Evolutionary conservation across 176 grass and related monocot species (phyloP), one percentile per base, ranked within the genome.

Genomic region (Oryza meridionalis): DNA sequence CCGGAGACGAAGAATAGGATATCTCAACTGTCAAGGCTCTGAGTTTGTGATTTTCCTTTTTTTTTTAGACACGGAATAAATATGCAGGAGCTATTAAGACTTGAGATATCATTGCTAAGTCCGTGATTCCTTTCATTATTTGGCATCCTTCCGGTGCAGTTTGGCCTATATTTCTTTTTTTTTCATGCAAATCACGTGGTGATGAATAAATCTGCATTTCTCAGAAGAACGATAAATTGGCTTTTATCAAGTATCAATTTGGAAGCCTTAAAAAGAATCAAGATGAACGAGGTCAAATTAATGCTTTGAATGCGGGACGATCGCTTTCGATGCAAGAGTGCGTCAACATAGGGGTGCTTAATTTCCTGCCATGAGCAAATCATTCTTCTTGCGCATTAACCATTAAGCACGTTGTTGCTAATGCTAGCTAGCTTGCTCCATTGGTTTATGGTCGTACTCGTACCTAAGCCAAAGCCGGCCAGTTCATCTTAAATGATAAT

Each of bases 371-470:
- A 58, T 9, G 53, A n/a, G 17, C 6, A 58, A 58, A 58, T 21
- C 53, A 58, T 58, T 21, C 27, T 72, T 72, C 71, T 69, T 61
- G 46, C 22, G 19, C 31, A 17, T 73, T n/a, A n/a, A n/a, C n/a
- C n/a, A n/a, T n/a, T 63, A 66, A 77, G 67, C 74, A 88, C 74
- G 67, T 65, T 70, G 51, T 58, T 21, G 51, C 51, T 58, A 58
- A 44, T 21, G 51, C 51, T 58, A 58, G 43, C 35, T 62, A 58
- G 43, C 35, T 62, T 29, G 50, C 61, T 6, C 46, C 24, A 27
- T 16, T 72, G 17, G n/a, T 21, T 50, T 63, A 61, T 71, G 65
- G 38, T 51, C 65, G 43, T 32, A 70, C 3, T 51, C 65, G 43
- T 32, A 70, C 3, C 24, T 15, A 55, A 72, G 24, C 47, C 29